Evolutionary conservation across 768 basidiomycete genomes (phyloP).

Genomic region (Paxillus ammoniavirescens): DNA sequence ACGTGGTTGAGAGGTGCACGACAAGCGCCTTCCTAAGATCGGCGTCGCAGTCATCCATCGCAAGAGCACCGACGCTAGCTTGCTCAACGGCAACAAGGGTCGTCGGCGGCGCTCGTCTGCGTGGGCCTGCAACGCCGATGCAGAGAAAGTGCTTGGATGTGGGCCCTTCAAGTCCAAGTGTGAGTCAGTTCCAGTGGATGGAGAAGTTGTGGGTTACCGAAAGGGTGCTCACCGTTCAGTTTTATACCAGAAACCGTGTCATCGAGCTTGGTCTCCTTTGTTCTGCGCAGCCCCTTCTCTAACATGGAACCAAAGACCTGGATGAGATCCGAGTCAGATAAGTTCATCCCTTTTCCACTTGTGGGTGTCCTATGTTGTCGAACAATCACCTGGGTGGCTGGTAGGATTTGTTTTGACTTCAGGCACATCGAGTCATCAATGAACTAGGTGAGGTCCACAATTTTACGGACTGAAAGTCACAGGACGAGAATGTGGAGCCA

Average conservation of each 20-base stretch:
- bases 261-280: neutral
- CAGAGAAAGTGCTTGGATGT: constrained; percentile 22
- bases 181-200: neutral
- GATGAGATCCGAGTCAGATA: constrained; percentile 9
- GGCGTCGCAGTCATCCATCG: constrained; percentile 78
- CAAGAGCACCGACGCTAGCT: constrained; percentile 46
- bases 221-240: constrained; percentile 10
- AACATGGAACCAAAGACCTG: constrained; percentile 3
- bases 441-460: constrained; percentile 4
- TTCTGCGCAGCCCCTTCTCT: constrained; percentile 1
- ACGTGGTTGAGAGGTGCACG: constrained; percentile 1
- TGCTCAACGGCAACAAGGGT: constrained; percentile 26
- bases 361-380: neutral
- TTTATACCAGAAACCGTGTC: constrained; percentile 15
- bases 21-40: constrained; percentile 37
- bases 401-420: neutral
- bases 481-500: constrained; percentile 7
- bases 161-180: constrained; percentile 7
- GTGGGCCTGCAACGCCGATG: constrained; percentile 33
- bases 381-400: constrained; percentile 1
- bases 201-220: constrained; percentile 3
- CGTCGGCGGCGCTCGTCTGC: constrained; percentile 29
- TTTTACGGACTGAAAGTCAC: constrained; percentile 1
- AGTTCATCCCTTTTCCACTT: neutral
- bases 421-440: constrained; percentile 9